Evolutionary conservation across 805 yeast species (phyloP).

Genomic region (Pachysolen tannophilus): DNA sequence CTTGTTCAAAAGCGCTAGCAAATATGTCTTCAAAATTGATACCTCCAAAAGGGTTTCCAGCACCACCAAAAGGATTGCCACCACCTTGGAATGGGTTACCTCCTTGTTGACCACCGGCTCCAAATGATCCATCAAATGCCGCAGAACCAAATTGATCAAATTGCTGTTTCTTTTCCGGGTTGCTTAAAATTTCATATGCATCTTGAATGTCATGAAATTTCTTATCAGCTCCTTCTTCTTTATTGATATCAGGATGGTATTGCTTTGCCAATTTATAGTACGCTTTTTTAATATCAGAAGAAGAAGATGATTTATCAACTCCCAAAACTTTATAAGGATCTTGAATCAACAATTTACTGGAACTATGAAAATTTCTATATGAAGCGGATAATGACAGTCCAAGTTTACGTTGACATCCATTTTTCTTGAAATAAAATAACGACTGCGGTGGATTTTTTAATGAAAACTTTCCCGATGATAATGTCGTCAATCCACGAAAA

Average conservation of each 20-base stretch:
- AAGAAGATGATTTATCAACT: conserved; percentile 58
- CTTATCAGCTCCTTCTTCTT: conserved; percentile 80
- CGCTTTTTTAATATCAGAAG: conserved; percentile 88
- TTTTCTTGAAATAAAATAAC: too few relatives aligned
- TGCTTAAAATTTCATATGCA: conserved; percentile 86
- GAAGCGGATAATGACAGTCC: too few relatives aligned
- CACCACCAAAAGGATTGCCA: conserved; percentile 27
- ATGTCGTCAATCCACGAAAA: too few relatives aligned
- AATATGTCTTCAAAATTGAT: conserved; percentile 59
- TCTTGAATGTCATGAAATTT: conserved; percentile 90
- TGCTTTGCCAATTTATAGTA: conserved; percentile 90
- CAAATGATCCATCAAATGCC: conserved; percentile 62
- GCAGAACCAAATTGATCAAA: conserved; percentile 89
- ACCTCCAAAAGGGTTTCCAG: conserved; percentile 25
- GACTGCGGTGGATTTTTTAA: too few relatives aligned
- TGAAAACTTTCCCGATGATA: too few relatives aligned
- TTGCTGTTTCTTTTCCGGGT: conserved; percentile 77
- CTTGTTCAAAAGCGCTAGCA: conserved; percentile 41
- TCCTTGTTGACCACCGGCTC: conserved; percentile 35
- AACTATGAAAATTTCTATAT: conserved; percentile 34
- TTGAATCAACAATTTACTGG: conserved; percentile 22
- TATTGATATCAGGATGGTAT: conserved; percentile 94
- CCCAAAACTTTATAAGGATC: conserved; percentile 89
- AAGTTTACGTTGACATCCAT: too few relatives aligned
- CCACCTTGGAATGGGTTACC: conserved; percentile 44